Percentiles rank a stretch among this genome's conserved stretches.
phyloP scores from a whole-genome alignment of 2,329 filamentous ascomycete genomes.

The Fusarium metavorans region DNA sequence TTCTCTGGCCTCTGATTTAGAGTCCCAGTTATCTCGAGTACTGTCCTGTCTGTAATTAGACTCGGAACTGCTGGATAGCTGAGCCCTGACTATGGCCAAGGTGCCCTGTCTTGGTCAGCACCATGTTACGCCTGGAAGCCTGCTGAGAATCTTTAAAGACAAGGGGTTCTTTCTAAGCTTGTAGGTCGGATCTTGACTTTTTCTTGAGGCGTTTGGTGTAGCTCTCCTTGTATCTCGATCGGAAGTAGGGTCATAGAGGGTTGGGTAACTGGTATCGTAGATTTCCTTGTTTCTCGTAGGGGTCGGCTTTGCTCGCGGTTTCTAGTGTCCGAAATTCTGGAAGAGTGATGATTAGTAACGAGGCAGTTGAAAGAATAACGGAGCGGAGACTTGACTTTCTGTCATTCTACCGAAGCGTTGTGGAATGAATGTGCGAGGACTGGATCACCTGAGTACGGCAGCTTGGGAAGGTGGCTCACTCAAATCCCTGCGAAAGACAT shows the following conservation, averaged over 20 bases:
- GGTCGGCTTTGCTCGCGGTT: neutral
- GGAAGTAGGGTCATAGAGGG: too few species aligned
- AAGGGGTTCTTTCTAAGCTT: neutral
- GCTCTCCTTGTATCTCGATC: neutral
- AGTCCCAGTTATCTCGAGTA: neutral
- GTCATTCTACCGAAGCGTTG: neutral
- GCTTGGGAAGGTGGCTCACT: neutral
- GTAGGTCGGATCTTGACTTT: neutral
- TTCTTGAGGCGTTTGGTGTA: neutral
- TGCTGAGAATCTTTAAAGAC: neutral
- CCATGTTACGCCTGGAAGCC: neutral
- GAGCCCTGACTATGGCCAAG: neutral
- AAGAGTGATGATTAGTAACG: neutral
- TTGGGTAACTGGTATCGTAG: too few species aligned
- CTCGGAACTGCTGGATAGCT: neutral
- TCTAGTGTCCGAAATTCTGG: neutral
- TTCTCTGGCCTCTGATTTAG: neutral
- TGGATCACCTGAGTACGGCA: neutral
- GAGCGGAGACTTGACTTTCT: neutral
- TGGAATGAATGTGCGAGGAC: too few species aligned
- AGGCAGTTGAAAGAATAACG: neutral
- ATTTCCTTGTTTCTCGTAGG: neutral
- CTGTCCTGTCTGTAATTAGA: neutral
- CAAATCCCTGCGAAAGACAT: neutral
- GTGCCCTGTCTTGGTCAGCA: neutral